phyloP scores from a whole-genome alignment of 768 basidiomycete species.

The Amanita pallidorosea region DNA sequence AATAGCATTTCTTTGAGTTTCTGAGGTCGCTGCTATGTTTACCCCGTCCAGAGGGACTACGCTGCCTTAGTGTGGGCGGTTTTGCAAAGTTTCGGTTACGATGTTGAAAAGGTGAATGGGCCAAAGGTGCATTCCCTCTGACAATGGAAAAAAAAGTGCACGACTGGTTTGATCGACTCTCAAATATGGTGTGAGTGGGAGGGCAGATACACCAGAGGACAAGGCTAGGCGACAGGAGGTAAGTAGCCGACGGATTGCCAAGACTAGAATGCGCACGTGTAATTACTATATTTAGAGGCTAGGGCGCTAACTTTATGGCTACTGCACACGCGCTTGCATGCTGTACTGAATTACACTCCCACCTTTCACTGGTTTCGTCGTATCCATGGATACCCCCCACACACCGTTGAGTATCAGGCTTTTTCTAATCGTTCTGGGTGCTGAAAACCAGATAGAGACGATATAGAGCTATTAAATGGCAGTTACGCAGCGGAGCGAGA shows the following conservation, averaged over 20 bases:
- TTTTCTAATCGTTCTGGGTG: too few relatives aligned
- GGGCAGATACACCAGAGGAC: too few relatives aligned
- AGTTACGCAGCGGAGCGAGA: background rate
- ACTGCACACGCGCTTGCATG: too few relatives aligned
- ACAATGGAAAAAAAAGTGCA: background rate
- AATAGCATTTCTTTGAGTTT: background rate
- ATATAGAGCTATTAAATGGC: background rate
- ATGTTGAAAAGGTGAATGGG: conserved; percentile 6
- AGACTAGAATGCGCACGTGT: background rate
- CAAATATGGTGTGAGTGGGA: too few relatives aligned
- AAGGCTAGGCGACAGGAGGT: too few relatives aligned
- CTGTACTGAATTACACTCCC: too few relatives aligned
- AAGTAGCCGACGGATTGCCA: too few relatives aligned
- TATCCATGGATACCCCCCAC: background rate
- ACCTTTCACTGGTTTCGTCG: too few relatives aligned
- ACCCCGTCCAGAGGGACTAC: conserved; percentile 4
- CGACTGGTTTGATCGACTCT: background rate
- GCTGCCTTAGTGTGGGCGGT: conserved; percentile 7
- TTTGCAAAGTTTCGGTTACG: conserved; percentile 8
- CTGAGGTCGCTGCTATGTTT: background rate
- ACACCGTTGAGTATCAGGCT: background rate
- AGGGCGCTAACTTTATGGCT: too few relatives aligned
- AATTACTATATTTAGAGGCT: too few relatives aligned
- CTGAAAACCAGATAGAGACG: background rate
- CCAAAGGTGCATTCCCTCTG: conserved; percentile 6